Base-by-base conservation (phyloP, 495 filamentous ascomycete genomes). In the Neurospora sp. region DNA sequence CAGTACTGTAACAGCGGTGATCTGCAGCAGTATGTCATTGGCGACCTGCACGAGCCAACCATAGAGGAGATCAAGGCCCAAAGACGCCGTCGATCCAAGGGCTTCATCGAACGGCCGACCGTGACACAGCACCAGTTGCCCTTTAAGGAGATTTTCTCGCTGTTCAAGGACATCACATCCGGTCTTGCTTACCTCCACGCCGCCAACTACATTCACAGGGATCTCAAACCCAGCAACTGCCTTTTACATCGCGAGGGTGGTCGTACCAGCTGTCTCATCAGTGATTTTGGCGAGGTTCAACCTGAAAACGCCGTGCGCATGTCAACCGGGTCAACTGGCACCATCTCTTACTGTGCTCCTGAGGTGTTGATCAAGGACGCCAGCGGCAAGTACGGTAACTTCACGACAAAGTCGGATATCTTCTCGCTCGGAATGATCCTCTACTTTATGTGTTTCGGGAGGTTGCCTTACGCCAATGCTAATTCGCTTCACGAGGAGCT, bases 341-440 rank as follows among this genome's bases (percentile, higher is more conserved):
- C 96, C 5, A 94, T 99, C 41, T 98, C 95, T 0, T 99, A 97
- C 81, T 98, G 96, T 81, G 96, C 96, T 0, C 96, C 96, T 3
- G 96, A 99, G 78, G 96, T 99, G 20, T 83, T 99, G 40, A 89
- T 87, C 54, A 90, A 86, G 73, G 89, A 93, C 66, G 85, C 89
- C 0, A 87, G 82, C 72, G 96, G 96, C 14, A 86, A 86, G 12
- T 92, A 92, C 75, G 94, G 92, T 5, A 96, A 98, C 77, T 99
- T 99, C 77, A 96, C 93, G 0, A 92, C 92, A 70, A 99, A 98
- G 77, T 97, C 94, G 0, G 96, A 99, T 79, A 92, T 99, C 12
- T 99, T 99, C 82, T 97, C 94, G 4, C 81, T 99, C 1, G 96
- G 96, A 41, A 97, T 99, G 96, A 98, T 98, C 62, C 88, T 99